Conservation (phyloP, 306 rosid genomes). For the Gleditsia sinensis region DNA sequence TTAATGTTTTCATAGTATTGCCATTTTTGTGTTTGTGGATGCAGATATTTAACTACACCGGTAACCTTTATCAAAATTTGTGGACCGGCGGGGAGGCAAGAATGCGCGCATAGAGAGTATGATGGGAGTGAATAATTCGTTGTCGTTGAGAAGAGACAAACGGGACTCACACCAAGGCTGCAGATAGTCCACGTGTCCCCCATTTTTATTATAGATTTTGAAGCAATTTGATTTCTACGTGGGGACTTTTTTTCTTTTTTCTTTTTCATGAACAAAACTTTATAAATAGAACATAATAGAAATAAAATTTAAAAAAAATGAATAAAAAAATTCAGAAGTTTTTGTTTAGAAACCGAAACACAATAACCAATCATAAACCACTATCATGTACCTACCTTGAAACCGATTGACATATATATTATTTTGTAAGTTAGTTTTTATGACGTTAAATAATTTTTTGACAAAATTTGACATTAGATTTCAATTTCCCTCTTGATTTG, state of each 20-base stretch:
- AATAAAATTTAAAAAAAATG: too few species aligned
- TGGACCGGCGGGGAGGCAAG: not conserved
- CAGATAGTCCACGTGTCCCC: not conserved
- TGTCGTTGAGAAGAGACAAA: constrained; percentile 1
- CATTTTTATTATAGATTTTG: not conserved
- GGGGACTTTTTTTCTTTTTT: not conserved
- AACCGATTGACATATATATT: too few species aligned
- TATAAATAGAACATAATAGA: not conserved
- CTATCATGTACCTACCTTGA: too few species aligned
- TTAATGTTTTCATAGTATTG: too few species aligned
- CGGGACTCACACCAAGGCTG: not conserved
- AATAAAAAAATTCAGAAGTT: too few species aligned
- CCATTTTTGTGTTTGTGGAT: too few species aligned
- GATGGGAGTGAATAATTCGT: not conserved
- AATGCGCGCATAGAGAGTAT: not conserved
- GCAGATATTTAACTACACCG: not conserved
- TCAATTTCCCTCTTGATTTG: too few species aligned
- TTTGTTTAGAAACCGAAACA: too few species aligned
- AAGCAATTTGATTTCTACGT: not conserved
- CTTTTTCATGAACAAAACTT: not conserved
- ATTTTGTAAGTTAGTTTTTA: too few species aligned
- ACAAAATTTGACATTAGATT: not conserved
- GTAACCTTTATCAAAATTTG: not conserved
- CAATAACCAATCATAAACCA: too few species aligned
- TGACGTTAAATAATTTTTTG: too few species aligned